Base-by-base conservation (phyloP, 2,329 filamentous ascomycete species). In the Botrytis cinerea region DNA sequence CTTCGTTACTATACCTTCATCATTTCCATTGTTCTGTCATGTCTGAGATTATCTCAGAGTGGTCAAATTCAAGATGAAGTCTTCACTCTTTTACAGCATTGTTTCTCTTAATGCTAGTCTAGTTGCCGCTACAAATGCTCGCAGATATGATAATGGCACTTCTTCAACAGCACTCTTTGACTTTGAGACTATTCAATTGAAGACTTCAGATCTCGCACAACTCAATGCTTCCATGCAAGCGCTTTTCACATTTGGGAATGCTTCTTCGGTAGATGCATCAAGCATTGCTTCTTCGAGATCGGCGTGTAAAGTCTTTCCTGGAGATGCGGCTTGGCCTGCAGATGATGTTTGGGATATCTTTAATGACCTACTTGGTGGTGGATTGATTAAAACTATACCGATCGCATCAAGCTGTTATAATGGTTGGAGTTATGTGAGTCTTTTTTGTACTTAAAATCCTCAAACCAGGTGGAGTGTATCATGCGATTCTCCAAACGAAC, bases 321-420 rank as follows among this genome's bases (percentile, higher is more conserved):
- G 76, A 12, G 76, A 79, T 35, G 16, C 43, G 1, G n/a, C 79
- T 61, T 89, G 87, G 87, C 88, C 87, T 0, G 83, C 83, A 0
- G 73, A 82, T n/a, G 75, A 80, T 0, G 79, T 79, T 10, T 89
- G 87, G 87, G 74, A 78, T 7, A 76, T 78, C 18, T 82, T 89
- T 69, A 86, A 88, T 79, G 76, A 81, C 20, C 83, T 84, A 8
- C 78, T 83, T n/a, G 80, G 79, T 16, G 84, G 85, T 18, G 79
- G 80, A 43, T 81, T 88, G 48, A 79, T 87, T 71, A 81, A 79
- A 62, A 82, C 86, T 35, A 67, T 81, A 74, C 84, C 86, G 73
- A 81, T 83, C 22, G 85, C 83, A 76, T 81, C 82, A 16, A 38
- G 45, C 22, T 67, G 46, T 51, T 67, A 54, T 38, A 51, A n/a